phyloP scores from a whole-genome alignment of 495 filamentous ascomycete genomes.

The Wilcoxina mikolae region DNA sequence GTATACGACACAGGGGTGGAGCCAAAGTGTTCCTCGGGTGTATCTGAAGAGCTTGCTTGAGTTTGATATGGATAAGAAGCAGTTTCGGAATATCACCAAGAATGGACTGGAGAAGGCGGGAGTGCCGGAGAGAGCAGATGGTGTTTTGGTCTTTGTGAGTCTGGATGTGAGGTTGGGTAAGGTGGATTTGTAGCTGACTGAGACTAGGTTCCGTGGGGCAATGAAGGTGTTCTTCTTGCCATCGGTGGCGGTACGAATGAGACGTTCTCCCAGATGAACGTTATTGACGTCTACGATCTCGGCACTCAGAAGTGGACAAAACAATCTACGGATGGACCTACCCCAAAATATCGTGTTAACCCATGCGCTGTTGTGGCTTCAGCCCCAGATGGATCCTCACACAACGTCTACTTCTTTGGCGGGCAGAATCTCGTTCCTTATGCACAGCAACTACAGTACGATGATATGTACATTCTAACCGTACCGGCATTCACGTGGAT shows the following conservation, averaged over 20 bases:
- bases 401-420: slow-evolving; percentile 63
- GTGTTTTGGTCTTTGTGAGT: slow-evolving; percentile 39
- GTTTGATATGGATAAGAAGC: slow-evolving; percentile 33
- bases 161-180: no score
- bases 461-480: slow-evolving; percentile 65
- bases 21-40: slow-evolving; percentile 40
- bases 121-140: slow-evolving; percentile 58
- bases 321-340: slow-evolving; percentile 48
- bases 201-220: slow-evolving; percentile 53
- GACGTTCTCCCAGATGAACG: slow-evolving; percentile 49
- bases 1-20: slow-evolving; percentile 57
- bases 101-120: slow-evolving; percentile 46
- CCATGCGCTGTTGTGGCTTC: slow-evolving; percentile 57
- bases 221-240: slow-evolving; percentile 52
- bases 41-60: slow-evolving; percentile 63
- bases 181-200: background rate
- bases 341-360: slow-evolving; percentile 53
- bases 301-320: slow-evolving; percentile 64
- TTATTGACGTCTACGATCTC: slow-evolving; percentile 64
- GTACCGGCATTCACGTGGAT: slow-evolving; percentile 64
- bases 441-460: slow-evolving; percentile 46
- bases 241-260: slow-evolving; percentile 51
- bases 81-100: slow-evolving; percentile 55
- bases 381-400: slow-evolving; percentile 53
- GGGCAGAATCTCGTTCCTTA: slow-evolving; percentile 54